Conservation (phyloP, 768 basidiomycete genomes). For the Lactifluus rugatus region DNA sequence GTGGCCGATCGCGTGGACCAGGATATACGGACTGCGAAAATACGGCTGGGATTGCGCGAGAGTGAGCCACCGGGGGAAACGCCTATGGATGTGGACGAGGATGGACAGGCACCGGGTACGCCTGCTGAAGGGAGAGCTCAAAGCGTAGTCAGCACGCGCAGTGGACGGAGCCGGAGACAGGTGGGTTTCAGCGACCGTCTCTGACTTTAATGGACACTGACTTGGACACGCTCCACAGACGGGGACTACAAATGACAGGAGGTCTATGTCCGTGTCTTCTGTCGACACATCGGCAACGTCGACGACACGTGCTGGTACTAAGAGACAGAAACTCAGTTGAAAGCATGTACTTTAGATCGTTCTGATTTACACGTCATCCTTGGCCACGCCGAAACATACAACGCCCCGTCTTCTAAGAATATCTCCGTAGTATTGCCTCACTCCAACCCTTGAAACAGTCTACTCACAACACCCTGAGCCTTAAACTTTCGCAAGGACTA, state of each 20-base stretch:
- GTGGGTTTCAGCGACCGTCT: conserved; percentile 28
- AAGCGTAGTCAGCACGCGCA: conserved; percentile 38
- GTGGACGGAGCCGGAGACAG: conserved; percentile 46
- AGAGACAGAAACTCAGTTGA: conserved; percentile 20
- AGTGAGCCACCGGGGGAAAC: conserved; percentile 32
- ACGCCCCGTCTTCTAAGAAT: not conserved
- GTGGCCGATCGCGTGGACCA: conserved; percentile 77
- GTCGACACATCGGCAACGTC: conserved; percentile 43
- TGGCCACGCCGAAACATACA: not conserved
- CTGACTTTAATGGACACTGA: conserved; percentile 13
- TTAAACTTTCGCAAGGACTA: conserved; percentile 47
- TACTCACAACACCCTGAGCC: not conserved
- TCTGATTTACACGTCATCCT: conserved; percentile 4
- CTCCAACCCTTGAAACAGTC: not conserved
- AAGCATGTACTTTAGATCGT: conserved; percentile 4
- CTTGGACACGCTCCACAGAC: conserved; percentile 11
- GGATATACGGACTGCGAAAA: conserved; percentile 66
- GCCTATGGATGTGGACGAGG: conserved; percentile 29
- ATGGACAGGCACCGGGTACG: conserved; percentile 31
- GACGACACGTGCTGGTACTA: conserved; percentile 18
- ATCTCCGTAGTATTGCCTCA: too few relatives aligned
- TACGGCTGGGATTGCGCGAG: conserved; percentile 45
- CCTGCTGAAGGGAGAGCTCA: conserved; percentile 57
- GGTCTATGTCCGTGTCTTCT: conserved; percentile 68
- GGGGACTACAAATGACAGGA: conserved; percentile 29